phyloP scores from a whole-genome alignment of 2,329 filamentous ascomycete genomes.

The Claviceps fusiformis region DNA sequence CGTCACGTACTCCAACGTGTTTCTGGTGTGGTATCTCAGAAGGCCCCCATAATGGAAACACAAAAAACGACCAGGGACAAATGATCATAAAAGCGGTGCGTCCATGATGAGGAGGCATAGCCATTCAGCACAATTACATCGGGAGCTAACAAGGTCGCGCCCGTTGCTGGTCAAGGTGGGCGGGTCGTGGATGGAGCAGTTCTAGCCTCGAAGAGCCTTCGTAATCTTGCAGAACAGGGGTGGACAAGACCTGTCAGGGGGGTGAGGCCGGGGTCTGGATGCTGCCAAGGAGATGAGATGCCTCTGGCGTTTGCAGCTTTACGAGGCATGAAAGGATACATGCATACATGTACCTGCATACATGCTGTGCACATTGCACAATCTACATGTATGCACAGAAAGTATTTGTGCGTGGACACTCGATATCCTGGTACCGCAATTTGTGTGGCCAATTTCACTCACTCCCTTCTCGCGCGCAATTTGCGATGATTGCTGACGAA shows the following conservation, averaged over 20 bases:
- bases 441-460: neutral
- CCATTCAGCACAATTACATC: no score
- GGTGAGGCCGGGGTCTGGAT: neutral
- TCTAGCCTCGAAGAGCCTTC: neutral
- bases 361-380: no score
- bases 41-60: neutral
- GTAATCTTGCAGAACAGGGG: conserved; percentile 4
- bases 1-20: neutral
- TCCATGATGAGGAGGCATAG: neutral
- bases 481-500: neutral
- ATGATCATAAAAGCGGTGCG: no score
- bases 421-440: neutral
- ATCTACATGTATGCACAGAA: no score
- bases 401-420: neutral
- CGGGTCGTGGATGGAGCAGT: neutral
- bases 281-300: neutral
- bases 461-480: neutral
- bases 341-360: neutral
- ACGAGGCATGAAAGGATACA: neutral
- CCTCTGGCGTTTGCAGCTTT: neutral
- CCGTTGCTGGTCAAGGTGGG: neutral
- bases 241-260: neutral
- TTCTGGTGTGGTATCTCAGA: no score
- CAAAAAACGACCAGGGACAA: neutral
- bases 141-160: neutral